These are phyloP conservation scores for Pseudevernia furfuracea DNA, from an alignment of 495 filamentous ascomycete genomes.

Conservation along the genomic window DNA sequence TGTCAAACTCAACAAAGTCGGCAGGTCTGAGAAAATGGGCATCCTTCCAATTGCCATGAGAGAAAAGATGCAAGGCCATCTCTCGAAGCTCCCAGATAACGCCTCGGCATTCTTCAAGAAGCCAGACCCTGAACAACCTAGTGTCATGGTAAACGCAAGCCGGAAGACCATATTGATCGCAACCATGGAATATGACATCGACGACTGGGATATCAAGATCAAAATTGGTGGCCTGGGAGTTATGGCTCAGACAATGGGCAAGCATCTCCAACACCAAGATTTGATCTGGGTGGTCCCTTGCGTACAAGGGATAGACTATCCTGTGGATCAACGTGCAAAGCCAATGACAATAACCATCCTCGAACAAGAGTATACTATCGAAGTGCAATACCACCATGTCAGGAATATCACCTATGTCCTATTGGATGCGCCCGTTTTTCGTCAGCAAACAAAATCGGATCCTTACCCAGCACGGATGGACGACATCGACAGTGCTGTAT, in stretches of 20 bases:
- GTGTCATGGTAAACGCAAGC: conserved; percentile 15
- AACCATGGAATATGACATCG: conserved; percentile 47
- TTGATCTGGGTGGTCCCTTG: conserved; percentile 48
- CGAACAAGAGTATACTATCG: conserved; percentile 35
- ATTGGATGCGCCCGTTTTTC: conserved; percentile 42
- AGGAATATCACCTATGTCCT: conserved; percentile 46
- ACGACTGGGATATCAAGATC: conserved; percentile 44
- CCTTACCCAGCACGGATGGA: conserved; percentile 44
- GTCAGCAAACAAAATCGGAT: conserved; percentile 38
- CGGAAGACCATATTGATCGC: conserved; percentile 39
- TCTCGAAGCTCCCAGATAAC: conserved; percentile 10
- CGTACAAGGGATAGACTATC: conserved; percentile 45
- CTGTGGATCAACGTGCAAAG: conserved; percentile 36
- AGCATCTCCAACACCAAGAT: conserved; percentile 43
- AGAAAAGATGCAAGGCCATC: conserved; percentile 17
- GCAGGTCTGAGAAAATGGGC: conserved; percentile 27
- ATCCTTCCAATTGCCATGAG: conserved; percentile 24
- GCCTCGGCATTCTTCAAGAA: conserved; percentile 18
- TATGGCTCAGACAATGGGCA: conserved; percentile 46
- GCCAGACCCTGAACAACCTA: conserved; percentile 16
- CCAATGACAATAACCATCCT: conserved; percentile 41
- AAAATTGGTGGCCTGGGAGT: conserved; percentile 46
- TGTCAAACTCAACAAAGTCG: conserved; percentile 45
- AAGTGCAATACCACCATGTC: conserved; percentile 43
- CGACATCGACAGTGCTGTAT: conserved; percentile 50